Conservation (phyloP, 768 basidiomycete species). For the Kwoniella dendrophila region DNA sequence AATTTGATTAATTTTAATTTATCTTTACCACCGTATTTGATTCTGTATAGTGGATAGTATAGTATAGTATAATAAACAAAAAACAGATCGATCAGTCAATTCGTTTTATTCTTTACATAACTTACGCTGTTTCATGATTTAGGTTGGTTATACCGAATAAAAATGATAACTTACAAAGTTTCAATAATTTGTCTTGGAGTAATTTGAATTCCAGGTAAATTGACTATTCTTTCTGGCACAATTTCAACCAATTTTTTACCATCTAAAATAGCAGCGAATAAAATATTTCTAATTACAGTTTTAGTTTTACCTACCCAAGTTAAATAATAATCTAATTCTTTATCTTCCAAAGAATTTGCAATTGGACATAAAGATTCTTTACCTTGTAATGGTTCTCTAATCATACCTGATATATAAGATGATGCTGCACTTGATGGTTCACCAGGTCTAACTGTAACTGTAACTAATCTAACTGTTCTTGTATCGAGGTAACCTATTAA, state of each 20-base stretch:
- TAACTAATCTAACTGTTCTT: constrained; percentile 52
- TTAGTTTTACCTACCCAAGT: constrained; percentile 63
- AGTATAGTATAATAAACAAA: no score
- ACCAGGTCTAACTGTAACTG: constrained; percentile 54
- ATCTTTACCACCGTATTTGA: constrained; percentile 61
- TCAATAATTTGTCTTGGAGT: constrained; percentile 64
- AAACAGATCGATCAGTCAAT: no score
- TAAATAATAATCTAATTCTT: constrained; percentile 59
- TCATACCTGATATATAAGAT: constrained; percentile 56
- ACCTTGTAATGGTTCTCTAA: constrained; percentile 55
- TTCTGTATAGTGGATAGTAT: constrained; percentile 16
- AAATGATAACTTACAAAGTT: constrained; percentile 58
- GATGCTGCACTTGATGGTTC: constrained; percentile 56
- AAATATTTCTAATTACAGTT: constrained; percentile 63
- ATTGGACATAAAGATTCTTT: constrained; percentile 49
- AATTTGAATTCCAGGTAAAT: constrained; percentile 66
- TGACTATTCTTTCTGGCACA: constrained; percentile 60
- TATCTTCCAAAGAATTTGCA: constrained; percentile 45
- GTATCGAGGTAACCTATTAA: constrained; percentile 52
- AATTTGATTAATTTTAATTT: constrained; percentile 59
- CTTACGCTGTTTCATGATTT: background rate
- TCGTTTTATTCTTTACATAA: no score
- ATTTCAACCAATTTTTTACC: constrained; percentile 57
- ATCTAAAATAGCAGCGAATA: constrained; percentile 61
- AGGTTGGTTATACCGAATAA: background rate